Base-by-base conservation (phyloP, 768 basidiomycete species). In the Roridomyces roridus region DNA sequence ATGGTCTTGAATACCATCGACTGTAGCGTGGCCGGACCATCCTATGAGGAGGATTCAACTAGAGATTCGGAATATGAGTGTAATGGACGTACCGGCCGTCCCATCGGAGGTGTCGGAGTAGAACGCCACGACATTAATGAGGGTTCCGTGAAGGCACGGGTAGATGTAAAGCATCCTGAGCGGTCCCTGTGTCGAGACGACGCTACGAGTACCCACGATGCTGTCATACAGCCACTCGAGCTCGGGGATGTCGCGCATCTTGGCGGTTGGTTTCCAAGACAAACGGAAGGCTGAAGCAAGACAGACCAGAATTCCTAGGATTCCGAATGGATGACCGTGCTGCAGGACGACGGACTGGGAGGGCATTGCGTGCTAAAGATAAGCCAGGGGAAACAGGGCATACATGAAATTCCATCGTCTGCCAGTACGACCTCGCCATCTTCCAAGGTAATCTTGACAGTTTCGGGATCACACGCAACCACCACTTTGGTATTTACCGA, bases 341-440 rank as follows among this genome's bases (percentile, higher is more conserved):
- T 15, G 18, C n/a, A 37, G 50, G 9, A 51, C 29, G 18, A 51
- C 25, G 4, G 50, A 51, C 50, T 21, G 37, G 18, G 6, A 23
- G 2, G 11, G 17, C 10, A 4, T 3, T 18, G 24, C n/a, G 18
- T 18, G 15, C n/a, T 3, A 34, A 2, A 11, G 31, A 6, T 7
- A 31, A 34, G 31, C 10, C 10, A 8, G 31, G 31, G 15, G 31
- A 34, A 34, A 34, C 3, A 15, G 15, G 2, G 28, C 50, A 6
- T 41, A 51, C 50, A 21, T 51, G 21, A n/a, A 14, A 68, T 56
- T 12, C 75, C 75, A 39, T 76, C 55, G 41, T 77, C 73, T 4
- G 71, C 66, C 1, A 51, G 44, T 1, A 77, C 56, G 35, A 77
- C 65, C 45, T 75, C 66, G 20, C 76, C 76, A 1, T 68, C 66